phyloP scores from a whole-genome alignment of 441 rosid species.

The Hura crepitans region DNA sequence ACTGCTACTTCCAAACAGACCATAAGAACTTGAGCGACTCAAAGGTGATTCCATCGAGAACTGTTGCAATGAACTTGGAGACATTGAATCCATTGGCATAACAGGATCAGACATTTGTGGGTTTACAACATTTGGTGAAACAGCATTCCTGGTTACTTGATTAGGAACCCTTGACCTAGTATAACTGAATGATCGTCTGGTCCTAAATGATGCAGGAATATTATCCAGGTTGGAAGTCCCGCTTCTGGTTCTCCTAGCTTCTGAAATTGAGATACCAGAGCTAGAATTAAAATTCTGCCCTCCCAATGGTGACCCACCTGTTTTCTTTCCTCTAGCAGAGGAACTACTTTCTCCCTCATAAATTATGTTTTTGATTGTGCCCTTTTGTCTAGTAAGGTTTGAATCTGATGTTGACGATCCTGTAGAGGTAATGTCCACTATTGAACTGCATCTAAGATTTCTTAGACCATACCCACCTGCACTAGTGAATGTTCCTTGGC shows the following conservation, averaged over 20 bases:
- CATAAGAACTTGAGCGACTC: slow-evolving; percentile 28
- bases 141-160: too few relatives aligned
- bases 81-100: slow-evolving; percentile 37
- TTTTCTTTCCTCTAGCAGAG: slow-evolving; percentile 53
- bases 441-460: slow-evolving; percentile 56
- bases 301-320: slow-evolving; percentile 40
- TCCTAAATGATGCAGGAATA: slow-evolving; percentile 43
- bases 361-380: slow-evolving; percentile 39
- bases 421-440: slow-evolving; percentile 46
- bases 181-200: slow-evolving; percentile 43
- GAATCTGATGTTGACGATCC: slow-evolving; percentile 52
- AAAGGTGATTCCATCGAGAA: slow-evolving; percentile 37
- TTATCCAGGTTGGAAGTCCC: slow-evolving; percentile 40
- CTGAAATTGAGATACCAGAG: slow-evolving; percentile 51
- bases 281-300: slow-evolving; percentile 36
- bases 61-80: slow-evolving; percentile 32
- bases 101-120: slow-evolving; percentile 46
- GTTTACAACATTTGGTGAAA: slow-evolving; percentile 27
- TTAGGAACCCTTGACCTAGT: slow-evolving; percentile 40
- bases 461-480: slow-evolving; percentile 45
- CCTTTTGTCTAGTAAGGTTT: slow-evolving; percentile 39
- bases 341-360: slow-evolving; percentile 66
- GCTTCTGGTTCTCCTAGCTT: slow-evolving; percentile 54
- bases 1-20: slow-evolving; percentile 34
- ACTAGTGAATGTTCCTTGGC: slow-evolving; percentile 36